Conservation (phyloP, 495 filamentous ascomycete genomes). For the Paragyromitra xinjiangensis region DNA sequence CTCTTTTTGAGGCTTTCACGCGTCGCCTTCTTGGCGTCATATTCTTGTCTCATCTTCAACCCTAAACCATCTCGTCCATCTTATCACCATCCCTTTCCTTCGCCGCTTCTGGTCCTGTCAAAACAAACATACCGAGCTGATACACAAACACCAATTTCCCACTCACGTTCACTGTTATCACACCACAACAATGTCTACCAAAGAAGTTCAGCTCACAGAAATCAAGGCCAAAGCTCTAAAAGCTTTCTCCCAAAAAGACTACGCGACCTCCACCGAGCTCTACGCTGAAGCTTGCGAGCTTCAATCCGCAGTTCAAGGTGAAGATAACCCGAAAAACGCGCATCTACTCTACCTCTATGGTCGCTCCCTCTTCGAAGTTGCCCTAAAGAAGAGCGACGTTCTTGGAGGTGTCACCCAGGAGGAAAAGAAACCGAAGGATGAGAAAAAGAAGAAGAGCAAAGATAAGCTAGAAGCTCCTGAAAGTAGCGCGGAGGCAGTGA, state of each 20-base stretch:
- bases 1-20: slow-evolving; percentile 10
- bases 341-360: slow-evolving; percentile 94
- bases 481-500: slow-evolving; percentile 24
- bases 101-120: not conserved
- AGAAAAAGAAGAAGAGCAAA: slow-evolving; percentile 59
- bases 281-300: slow-evolving; percentile 89
- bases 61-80: not conserved
- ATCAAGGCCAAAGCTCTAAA: slow-evolving; percentile 69
- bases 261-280: slow-evolving; percentile 80
- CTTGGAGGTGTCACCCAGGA: slow-evolving; percentile 78
- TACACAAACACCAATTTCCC: not conserved
- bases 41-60: not conserved
- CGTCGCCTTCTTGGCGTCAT: not conserved
- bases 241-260: slow-evolving; percentile 85
- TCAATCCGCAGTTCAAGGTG: slow-evolving; percentile 90
- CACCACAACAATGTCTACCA: slow-evolving; percentile 11
- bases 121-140: slow-evolving; percentile 15
- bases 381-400: slow-evolving; percentile 92
- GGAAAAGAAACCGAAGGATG: slow-evolving; percentile 59
- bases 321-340: slow-evolving; percentile 86
- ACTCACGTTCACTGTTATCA: not conserved
- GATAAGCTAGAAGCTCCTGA: slow-evolving; percentile 30
- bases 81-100: slow-evolving; percentile 2
- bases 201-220: slow-evolving; percentile 39
- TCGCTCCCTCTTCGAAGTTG: slow-evolving; percentile 88